Base-by-base conservation (phyloP, 805 yeast species). In the Brettanomyces naardenensis region DNA sequence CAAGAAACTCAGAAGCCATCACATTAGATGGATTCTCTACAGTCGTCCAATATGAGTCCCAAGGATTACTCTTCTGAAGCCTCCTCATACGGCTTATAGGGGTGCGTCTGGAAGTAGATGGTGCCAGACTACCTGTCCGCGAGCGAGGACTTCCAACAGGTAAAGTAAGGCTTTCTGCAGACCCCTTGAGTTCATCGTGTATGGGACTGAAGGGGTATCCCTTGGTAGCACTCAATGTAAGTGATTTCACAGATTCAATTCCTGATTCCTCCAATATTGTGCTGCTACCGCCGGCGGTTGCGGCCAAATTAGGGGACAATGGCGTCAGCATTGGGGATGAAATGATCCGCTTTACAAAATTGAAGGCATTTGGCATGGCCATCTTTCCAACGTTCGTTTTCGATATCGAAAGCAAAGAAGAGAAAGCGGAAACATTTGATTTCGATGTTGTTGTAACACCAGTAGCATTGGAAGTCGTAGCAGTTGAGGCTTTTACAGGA, bases 11-110 rank as follows among this genome's bases (percentile, higher is more conserved):
- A 2, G 69, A 62, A 23, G 71, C 68, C 4, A 74, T 64, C 5
- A 80, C 79, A 41, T 73, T 73, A 0, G 96, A 87, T 0, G 97
- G 96, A 48, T 89, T 90, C 5, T 65, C 63, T 20, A 84, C 71
- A 27, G 71, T 72, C 1, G 83, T 71, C 86, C 92, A 74, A 51
- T 70, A 64, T 18, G 57, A 56, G 40, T 63, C 27, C 31, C 37
- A 33, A 11, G 10, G 17, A 14, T 26, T 33, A 18, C 33, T 6
- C 13, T 30, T 9, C 19, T 18, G 21, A 7, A 10, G 10, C 9
- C n/a, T 18, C 7, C 13, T 21, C 17, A 11, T 3, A 4, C 29
- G 15, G 11, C 26, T 23, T 23, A 11, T 23, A 7, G 7, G 26
- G 26, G 7, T 23, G 7, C 26, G 7, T 23, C 26, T 23, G 11